Evolutionary conservation across 441 rosid genomes (phyloP), one percentile per base, ranked within the genome.

Genomic region (Euphorbia celastroides): DNA sequence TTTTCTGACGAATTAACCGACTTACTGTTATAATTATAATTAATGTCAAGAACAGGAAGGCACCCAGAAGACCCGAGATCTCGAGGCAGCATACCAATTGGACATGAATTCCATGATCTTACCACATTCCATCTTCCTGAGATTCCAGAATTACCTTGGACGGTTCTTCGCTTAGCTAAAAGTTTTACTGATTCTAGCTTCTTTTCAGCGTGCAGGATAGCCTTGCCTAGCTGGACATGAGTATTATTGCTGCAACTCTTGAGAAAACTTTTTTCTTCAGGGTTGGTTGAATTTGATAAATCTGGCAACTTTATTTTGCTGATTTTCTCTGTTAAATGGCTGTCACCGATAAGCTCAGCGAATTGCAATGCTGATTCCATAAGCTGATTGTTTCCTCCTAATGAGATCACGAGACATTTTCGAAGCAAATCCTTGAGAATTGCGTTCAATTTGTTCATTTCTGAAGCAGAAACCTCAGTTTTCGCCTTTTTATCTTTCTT

Each of bases 51-150:
- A 69, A 74, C 71, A 68, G 98, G 93, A 62, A 90, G 82, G 52
- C 72, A 67, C 34, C 92, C 89, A 7, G 91, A 87, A 67, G 84
- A 83, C 11, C 89, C 89, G 20, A 82, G 77, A 63, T 77, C 82
- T 31, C 71, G 75, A 26, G 98, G 97, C 85, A 92, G 62, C 88
- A 78, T 87, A 56, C 99, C 96, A 60, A 90, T 86, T 2, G 99
- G 96, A 72, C 97, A 95, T 5, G 96, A 82, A 66, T 79, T 90
- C 97, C 98, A 92, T 1, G 88, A 78, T 70, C 83, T 81, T 13
- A 77, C 85, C 64, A 83, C 80, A 20, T 62, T 72, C 98, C 97
- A 92, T 77, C 80, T 74, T 55, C 73, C 72, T 60, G 72, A 60
- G 67, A 56, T 66, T 62, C 62, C 77, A 17, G 4, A 75, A 56